Conservation (phyloP, 2,329 filamentous ascomycete genomes). For the Pseudopithomyces chartarum region DNA sequence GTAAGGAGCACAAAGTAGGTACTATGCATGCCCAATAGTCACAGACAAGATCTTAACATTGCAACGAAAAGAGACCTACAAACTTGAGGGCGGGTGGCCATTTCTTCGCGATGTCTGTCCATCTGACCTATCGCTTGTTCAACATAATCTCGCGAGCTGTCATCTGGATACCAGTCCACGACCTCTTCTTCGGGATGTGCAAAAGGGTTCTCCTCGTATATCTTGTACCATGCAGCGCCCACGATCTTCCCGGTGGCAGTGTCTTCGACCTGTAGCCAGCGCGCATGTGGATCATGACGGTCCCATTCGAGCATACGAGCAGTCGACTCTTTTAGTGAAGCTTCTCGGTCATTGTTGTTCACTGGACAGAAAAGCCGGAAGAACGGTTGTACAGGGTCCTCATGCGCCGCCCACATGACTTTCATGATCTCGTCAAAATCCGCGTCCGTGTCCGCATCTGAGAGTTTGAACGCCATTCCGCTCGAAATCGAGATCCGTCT, state of each 20-base stretch:
- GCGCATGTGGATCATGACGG: conserved; percentile 21
- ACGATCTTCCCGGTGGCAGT: conserved; percentile 27
- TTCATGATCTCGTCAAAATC: conserved; percentile 16
- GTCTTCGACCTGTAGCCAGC: conserved; percentile 39
- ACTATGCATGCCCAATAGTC: no score
- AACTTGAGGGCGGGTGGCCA: neutral
- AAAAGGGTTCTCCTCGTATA: conserved; percentile 21
- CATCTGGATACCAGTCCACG: conserved; percentile 10
- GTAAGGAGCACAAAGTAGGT: no score
- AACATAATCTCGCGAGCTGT: conserved; percentile 9
- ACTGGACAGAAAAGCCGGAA: conserved; percentile 8
- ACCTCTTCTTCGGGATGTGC: conserved; percentile 17
- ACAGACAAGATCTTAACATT: no score
- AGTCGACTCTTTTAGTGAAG: conserved; percentile 1
- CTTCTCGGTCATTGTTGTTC: neutral
- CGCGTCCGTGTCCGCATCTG: neutral
- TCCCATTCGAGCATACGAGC: conserved; percentile 4
- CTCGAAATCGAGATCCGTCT: neutral
- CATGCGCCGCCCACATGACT: conserved; percentile 11
- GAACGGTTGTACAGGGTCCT: conserved; percentile 8
- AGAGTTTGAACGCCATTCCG: conserved; percentile 9
- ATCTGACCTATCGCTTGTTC: conserved; percentile 6
- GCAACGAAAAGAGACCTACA: neutral
- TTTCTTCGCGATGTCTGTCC: neutral
- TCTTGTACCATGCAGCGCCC: conserved; percentile 37